Evolutionary conservation across 371 early-diverging fungal genomes (phyloP).

Genomic region (Amoeboradix gromovi): DNA sequence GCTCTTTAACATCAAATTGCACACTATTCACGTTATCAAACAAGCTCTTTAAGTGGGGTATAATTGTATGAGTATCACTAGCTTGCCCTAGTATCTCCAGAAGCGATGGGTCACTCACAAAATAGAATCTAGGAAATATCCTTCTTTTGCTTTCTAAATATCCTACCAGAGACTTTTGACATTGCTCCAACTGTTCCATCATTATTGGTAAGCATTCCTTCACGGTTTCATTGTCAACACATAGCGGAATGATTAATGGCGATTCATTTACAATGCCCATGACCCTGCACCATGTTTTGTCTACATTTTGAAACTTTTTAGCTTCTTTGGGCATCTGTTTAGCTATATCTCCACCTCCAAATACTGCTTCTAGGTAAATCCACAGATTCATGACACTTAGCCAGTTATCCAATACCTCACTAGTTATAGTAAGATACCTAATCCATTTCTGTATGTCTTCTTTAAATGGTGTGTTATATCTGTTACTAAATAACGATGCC

Average conservation of each 20-base stretch:
- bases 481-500: conserved; percentile 21
- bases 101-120: conserved; percentile 28
- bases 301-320: conserved; percentile 29
- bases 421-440: conserved; percentile 22
- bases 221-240: conserved; percentile 26
- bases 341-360: conserved; percentile 32
- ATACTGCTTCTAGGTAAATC: conserved; percentile 33
- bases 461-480: conserved; percentile 31
- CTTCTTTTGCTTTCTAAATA: conserved; percentile 29
- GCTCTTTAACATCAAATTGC: conserved; percentile 30
- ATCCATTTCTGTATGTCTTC: conserved; percentile 27
- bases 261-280: conserved; percentile 28
- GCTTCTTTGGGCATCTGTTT: conserved; percentile 36
- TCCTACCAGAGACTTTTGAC: conserved; percentile 27
- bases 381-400: conserved; percentile 27
- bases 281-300: conserved; percentile 31
- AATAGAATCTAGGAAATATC: conserved; percentile 31
- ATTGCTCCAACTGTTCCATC: conserved; percentile 28
- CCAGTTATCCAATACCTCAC: conserved; percentile 31
- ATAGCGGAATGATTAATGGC: conserved; percentile 27
- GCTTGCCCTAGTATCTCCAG: conserved; percentile 31
- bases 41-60: conserved; percentile 24
- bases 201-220: conserved; percentile 25
- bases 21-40: conserved; percentile 23
- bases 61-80: conserved; percentile 29